These are phyloP conservation scores for Angomonas deanei DNA, from an alignment of 208 protist genomes.

Conservation along the genomic window DNA sequence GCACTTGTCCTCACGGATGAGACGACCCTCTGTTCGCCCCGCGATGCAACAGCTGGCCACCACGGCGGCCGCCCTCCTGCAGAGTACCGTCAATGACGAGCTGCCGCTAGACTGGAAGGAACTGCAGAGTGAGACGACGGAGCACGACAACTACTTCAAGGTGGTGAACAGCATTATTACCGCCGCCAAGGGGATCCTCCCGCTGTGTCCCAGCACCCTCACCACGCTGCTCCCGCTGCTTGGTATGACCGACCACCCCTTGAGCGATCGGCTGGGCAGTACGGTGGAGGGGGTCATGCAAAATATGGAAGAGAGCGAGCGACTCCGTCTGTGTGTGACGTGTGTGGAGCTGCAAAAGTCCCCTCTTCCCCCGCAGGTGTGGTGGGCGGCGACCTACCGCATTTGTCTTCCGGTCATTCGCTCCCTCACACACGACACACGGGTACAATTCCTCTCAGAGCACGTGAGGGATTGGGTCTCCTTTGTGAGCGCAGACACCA, in stretches of 20 bases:
- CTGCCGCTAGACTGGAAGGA: constrained; percentile 54
- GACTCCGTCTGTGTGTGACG: constrained; percentile 14
- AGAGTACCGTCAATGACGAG: constrained; percentile 25
- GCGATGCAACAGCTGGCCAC: not conserved
- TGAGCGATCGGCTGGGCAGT: constrained; percentile 4
- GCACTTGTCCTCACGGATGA: not conserved
- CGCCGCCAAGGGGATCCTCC: constrained; percentile 12
- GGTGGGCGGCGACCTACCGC: constrained; percentile 32
- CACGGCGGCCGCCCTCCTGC: constrained; percentile 1
- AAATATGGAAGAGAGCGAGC: not conserved
- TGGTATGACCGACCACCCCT: constrained; percentile 23
- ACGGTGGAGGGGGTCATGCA: constrained; percentile 14
- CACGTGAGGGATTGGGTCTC: constrained; percentile 28
- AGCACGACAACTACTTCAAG: constrained; percentile 13
- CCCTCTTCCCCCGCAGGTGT: constrained; percentile 20
- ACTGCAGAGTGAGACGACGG: constrained; percentile 15
- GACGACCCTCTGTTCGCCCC: not conserved
- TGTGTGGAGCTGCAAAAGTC: constrained; percentile 19
- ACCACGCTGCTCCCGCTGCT: constrained; percentile 37
- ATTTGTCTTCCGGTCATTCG: constrained; percentile 29
- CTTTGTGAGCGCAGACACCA: constrained; percentile 7
- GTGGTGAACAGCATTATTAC: constrained; percentile 25
- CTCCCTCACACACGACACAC: constrained; percentile 9
- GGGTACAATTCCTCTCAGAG: constrained; percentile 24
- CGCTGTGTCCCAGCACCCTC: constrained; percentile 14